These are phyloP conservation scores for Austroboletus eburneus DNA, from an alignment of 768 basidiomycete species.

Conservation along the genomic window DNA sequence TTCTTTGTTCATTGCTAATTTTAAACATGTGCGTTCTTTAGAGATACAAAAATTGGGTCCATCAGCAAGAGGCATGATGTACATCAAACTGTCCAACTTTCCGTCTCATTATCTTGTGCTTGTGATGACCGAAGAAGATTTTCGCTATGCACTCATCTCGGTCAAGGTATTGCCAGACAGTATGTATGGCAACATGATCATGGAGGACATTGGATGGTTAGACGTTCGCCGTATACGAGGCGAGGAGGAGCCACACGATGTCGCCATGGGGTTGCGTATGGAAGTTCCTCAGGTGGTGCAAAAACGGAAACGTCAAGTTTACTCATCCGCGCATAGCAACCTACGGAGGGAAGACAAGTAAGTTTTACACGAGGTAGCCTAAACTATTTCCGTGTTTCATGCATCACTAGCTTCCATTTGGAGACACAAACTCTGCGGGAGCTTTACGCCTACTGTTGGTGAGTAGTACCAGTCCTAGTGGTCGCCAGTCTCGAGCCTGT, in stretches of 20 bases:
- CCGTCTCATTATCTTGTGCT: constrained; percentile 82
- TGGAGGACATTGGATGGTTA: constrained; percentile 79
- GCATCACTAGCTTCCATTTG: constrained; percentile 48
- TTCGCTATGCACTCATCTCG: constrained; percentile 79
- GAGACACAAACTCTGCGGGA: constrained; percentile 72
- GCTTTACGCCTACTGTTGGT: constrained; percentile 89
- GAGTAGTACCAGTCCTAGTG: constrained; percentile 9
- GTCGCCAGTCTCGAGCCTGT: not conserved
- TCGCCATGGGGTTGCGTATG: constrained; percentile 8
- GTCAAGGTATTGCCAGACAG: constrained; percentile 52
- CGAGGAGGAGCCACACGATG: constrained; percentile 28
- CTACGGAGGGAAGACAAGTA: constrained; percentile 28
- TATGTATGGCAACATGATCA: constrained; percentile 55
- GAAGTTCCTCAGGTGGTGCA: constrained; percentile 24
- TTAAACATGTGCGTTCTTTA: constrained; percentile 24
- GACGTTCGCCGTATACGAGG: constrained; percentile 65
- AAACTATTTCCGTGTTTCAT: not conserved
- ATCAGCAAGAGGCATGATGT: constrained; percentile 56
- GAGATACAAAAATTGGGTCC: constrained; percentile 72
- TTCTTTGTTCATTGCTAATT: not conserved
- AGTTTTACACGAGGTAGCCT: not conserved
- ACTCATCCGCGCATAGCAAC: not conserved
- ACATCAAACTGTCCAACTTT: constrained; percentile 74
- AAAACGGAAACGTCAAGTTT: constrained; percentile 28
- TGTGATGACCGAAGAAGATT: constrained; percentile 71